A percentile compares a stretch with the other conserved stretches of the same genome.
Conservation (phyloP, 2,329 filamentous ascomycete species). For the Colletotrichum ledebouriae region DNA sequence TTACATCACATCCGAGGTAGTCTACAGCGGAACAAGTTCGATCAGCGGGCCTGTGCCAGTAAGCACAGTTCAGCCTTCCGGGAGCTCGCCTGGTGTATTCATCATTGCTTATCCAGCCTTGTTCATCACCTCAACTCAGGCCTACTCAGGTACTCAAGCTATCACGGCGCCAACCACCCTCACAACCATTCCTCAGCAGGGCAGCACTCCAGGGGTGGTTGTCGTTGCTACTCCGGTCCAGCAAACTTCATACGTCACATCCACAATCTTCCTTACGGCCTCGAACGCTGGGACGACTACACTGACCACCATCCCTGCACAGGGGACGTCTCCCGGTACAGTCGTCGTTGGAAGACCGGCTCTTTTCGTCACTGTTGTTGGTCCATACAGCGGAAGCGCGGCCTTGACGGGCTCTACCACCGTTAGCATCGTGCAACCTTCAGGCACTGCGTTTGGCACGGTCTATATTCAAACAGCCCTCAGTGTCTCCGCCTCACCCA, state of each 20-base stretch:
- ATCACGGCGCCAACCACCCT: constrained; percentile 22
- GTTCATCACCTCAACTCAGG: constrained; percentile 31
- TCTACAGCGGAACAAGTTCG: constrained; percentile 19
- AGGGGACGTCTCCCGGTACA: constrained; percentile 20
- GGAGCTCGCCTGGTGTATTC: constrained; percentile 30
- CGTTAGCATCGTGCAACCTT: constrained; percentile 27
- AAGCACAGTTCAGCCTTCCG: constrained; percentile 29
- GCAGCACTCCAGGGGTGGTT: constrained; percentile 30
- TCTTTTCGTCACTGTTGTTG: constrained; percentile 22
- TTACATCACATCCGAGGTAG: constrained; percentile 3
- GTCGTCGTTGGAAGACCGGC: constrained; percentile 23
- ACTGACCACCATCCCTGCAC: constrained; percentile 12
- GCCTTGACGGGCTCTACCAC: constrained; percentile 15
- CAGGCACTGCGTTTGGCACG: constrained; percentile 17
- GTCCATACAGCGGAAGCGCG: constrained; percentile 15
- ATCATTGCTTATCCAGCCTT: constrained; percentile 29
- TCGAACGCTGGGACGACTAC: constrained; percentile 14
- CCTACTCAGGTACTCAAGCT: constrained; percentile 13
- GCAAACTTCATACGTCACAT: constrained; percentile 8
- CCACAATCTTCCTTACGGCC: constrained; percentile 30
- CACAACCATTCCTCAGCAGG: constrained; percentile 20
- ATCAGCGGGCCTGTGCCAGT: constrained; percentile 28
- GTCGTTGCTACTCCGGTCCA: constrained; percentile 15
- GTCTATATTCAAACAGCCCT: constrained; percentile 25
- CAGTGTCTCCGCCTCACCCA: not conserved